Conservation (phyloP, 495 filamentous ascomycete species). For the Darksidea phi region DNA sequence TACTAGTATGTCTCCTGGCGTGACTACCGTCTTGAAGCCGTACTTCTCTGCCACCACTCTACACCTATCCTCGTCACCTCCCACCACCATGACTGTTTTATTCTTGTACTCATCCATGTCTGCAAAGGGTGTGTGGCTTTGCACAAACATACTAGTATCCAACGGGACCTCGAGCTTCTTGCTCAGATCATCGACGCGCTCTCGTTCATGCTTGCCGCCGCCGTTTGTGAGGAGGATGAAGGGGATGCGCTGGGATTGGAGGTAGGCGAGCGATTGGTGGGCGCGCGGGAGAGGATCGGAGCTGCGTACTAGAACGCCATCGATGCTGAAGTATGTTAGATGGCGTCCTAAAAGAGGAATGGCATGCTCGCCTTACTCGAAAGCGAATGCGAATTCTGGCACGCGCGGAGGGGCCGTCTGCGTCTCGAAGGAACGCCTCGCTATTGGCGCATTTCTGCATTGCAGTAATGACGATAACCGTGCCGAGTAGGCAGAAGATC, state of each 20-base stretch:
- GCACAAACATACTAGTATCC: conserved; percentile 67
- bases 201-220: conserved; percentile 73
- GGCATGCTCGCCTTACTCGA: conserved; percentile 62
- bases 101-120: conserved; percentile 56
- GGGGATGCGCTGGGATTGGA: conserved; percentile 69
- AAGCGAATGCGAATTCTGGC: conserved; percentile 75
- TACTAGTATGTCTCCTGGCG: conserved; percentile 76
- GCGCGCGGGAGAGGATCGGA: conserved; percentile 79
- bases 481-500: not conserved
- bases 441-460: not conserved
- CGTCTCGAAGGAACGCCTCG: conserved; percentile 26
- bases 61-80: conserved; percentile 75
- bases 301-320: conserved; percentile 91
- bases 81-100: conserved; percentile 76
- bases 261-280: conserved; percentile 65
- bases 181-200: conserved; percentile 69
- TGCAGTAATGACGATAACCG: not conserved
- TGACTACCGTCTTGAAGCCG: conserved; percentile 83
- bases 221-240: conserved; percentile 90
- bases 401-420: conserved; percentile 29
- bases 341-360: not conserved
- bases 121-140: conserved; percentile 81
- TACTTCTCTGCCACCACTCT: conserved; percentile 76
- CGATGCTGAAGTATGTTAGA: conserved; percentile 61
- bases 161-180: conserved; percentile 60